Evolutionary conservation across 305 asterid species (phyloP), one percentile per base, ranked within the genome.

Genomic region (Stenogyne calaminthoides): DNA sequence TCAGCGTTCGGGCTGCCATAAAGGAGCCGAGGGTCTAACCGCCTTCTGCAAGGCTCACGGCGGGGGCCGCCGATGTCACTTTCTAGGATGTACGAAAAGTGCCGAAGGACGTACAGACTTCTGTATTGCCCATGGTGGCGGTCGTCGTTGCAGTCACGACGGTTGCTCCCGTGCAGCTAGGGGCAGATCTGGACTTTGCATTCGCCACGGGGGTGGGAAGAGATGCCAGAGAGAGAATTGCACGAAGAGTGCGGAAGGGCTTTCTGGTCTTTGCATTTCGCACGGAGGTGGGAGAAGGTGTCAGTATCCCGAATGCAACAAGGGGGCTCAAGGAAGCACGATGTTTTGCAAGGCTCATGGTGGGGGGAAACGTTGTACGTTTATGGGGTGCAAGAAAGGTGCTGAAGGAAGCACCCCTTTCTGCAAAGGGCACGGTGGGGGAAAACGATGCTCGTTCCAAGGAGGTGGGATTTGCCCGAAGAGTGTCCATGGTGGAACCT

Each of bases 1-100:
- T 76, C 97, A 90, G 84, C 94, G 95, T 55, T 59, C 76, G 27
- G 93, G 91, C 75, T 93, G 98, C 84, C 86, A 81, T 63, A 93
- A 90, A 79, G 98, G 97, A 77, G 98, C 98, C 0, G 98, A 93
- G 80, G 97, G 98, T 18, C 95, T 96, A 68, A 93, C 98, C 55
- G 97, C 98, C 15, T 93, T 88, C 81, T 93, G 98, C 85, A 93
- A 93, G 84, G 98, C 97, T 51, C 98, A 93, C 42, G 98, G 97
- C 71, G 98, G 98, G 18, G 98, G 98, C 65, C 89, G 97, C 14
- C 82, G 98, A 59, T 93, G 98, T 74, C 97, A 93, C 67, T 83
- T 52, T 77, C 79, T 93, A 55, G 98, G 98, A 42, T 93, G 98
- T 64, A 93, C 98, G 9, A 93, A 93, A 81, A 89, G 97, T 58